phyloP scores from a whole-genome alignment of 352 stramenopile species.

The Peronosclerospora sorghi region DNA sequence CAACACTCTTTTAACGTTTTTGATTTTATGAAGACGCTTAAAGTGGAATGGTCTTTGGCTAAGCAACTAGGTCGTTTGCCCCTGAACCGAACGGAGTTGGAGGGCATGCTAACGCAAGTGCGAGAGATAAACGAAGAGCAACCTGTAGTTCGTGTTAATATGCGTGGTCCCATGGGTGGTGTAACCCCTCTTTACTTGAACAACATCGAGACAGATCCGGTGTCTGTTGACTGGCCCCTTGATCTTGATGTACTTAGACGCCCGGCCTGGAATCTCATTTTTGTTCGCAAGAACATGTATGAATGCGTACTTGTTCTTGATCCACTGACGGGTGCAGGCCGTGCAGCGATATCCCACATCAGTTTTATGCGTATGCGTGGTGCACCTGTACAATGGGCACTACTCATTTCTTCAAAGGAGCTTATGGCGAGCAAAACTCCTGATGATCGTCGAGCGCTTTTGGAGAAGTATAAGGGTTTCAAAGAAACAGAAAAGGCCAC shows the following conservation, averaged over 20 bases:
- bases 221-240: conserved; percentile 33
- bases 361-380: conserved; percentile 59
- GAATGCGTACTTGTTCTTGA: conserved; percentile 70
- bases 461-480: conserved; percentile 33
- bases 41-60: conserved; percentile 64
- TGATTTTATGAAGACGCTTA: conserved; percentile 74
- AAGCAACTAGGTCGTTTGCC: conserved; percentile 50
- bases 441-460: conserved; percentile 24
- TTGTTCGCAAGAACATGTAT: conserved; percentile 83
- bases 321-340: conserved; percentile 37
- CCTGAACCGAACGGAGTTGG: conserved; percentile 32
- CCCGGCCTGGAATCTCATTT: conserved; percentile 73
- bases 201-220: conserved; percentile 65
- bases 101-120: conserved; percentile 51
- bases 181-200: conserved; percentile 68
- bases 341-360: conserved; percentile 42
- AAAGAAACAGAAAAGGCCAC: conserved; percentile 33
- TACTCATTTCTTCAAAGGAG: conserved; percentile 64
- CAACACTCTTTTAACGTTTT: conserved; percentile 88
- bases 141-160: conserved; percentile 42
- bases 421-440: conserved; percentile 38
- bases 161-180: conserved; percentile 48
- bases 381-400: conserved; percentile 62
- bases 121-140: conserved; percentile 35
- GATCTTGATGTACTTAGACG: conserved; percentile 36